phyloP scores from a whole-genome alignment of 768 basidiomycete species.

The Lactarius vividus region DNA sequence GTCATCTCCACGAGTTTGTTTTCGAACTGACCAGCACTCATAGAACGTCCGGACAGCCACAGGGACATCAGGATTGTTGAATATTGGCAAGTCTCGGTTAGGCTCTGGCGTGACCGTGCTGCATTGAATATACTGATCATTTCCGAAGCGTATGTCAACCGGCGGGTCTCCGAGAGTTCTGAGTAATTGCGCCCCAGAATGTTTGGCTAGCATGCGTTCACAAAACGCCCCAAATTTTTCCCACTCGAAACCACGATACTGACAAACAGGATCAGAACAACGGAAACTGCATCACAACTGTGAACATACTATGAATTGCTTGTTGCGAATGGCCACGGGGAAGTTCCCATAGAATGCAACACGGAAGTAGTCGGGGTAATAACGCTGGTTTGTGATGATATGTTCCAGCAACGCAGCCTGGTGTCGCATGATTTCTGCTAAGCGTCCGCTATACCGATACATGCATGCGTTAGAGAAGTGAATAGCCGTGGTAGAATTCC shows the following conservation, averaged over 20 bases:
- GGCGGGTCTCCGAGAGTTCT: slow-evolving; percentile 73
- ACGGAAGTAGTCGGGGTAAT: slow-evolving; percentile 90
- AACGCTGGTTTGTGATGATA: slow-evolving; percentile 78
- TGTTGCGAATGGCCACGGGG: slow-evolving; percentile 78
- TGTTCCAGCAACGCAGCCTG: slow-evolving; percentile 86
- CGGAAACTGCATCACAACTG: background rate
- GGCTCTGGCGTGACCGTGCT: slow-evolving; percentile 84
- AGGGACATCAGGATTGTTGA: slow-evolving; percentile 83
- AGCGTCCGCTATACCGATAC: slow-evolving; percentile 51
- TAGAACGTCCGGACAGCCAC: slow-evolving; percentile 79
- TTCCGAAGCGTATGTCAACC: slow-evolving; percentile 75
- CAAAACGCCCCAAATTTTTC: slow-evolving; percentile 89
- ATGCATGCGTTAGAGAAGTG: slow-evolving; percentile 19
- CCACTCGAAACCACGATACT: slow-evolving; percentile 96
- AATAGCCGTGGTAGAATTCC: slow-evolving; percentile 30
- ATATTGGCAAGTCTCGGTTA: slow-evolving; percentile 70
- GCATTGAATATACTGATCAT: slow-evolving; percentile 85
- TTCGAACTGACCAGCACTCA: slow-evolving; percentile 63
- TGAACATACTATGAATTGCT: slow-evolving; percentile 79
- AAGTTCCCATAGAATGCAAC: slow-evolving; percentile 94
- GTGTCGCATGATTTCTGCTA: slow-evolving; percentile 83
- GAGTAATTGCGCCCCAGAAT: slow-evolving; percentile 78
- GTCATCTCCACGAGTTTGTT: background rate
- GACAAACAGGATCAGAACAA: slow-evolving; percentile 11
- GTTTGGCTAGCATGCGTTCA: slow-evolving; percentile 89